These are phyloP conservation scores for Pleoardoris graminearum DNA, from an alignment of 2,329 filamentous ascomycete genomes.

Conservation along the genomic window DNA sequence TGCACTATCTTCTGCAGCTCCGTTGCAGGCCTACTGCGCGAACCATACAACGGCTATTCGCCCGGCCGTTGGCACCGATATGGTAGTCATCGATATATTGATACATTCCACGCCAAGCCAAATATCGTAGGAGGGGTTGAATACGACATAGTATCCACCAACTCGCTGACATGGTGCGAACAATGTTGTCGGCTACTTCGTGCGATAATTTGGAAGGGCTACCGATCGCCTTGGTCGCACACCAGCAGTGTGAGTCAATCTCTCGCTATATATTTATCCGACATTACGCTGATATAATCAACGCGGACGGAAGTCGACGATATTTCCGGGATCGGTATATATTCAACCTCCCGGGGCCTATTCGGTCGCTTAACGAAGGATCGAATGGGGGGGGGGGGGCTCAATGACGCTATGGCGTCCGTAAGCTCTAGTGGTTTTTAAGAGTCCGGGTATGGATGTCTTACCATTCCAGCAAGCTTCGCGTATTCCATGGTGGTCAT, in stretches of 20 bases:
- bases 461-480: background rate
- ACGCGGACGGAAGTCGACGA: background rate
- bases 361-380: background rate
- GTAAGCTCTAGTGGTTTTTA: too few relatives aligned
- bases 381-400: too few relatives aligned
- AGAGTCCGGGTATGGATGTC: too few relatives aligned
- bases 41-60: slow-evolving; percentile 2
- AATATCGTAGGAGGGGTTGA: background rate
- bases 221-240: background rate
- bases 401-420: too few relatives aligned
- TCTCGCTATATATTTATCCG: background rate
- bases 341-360: background rate
- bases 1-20: background rate
- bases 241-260: background rate
- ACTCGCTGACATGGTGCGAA: background rate
- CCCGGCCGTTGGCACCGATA: background rate
- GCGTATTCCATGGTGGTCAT: background rate
- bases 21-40: slow-evolving; percentile 1
- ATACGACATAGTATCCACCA: background rate
- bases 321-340: slow-evolving; percentile 2
- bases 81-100: background rate
- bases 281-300: slow-evolving; percentile 1
- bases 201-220: background rate
- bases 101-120: background rate
- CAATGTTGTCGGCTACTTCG: background rate